Conservation (phyloP, 2,329 filamentous ascomycete genomes). For the Periconia macrospinosa region DNA sequence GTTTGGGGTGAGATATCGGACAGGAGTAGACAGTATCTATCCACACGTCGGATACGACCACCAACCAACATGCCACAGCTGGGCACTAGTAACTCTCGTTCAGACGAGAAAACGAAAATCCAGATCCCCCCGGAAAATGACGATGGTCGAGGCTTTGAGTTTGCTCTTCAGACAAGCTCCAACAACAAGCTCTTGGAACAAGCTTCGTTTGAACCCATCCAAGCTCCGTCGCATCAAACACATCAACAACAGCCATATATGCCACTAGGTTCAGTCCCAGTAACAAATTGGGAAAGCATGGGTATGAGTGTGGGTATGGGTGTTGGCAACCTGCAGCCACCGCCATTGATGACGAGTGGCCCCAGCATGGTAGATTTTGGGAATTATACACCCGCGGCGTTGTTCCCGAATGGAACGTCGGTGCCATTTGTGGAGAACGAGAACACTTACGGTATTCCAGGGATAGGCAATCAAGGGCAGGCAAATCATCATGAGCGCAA, state of each 20-base stretch:
- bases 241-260: slow-evolving; percentile 6
- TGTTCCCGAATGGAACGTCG: background rate
- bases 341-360: slow-evolving; percentile 6
- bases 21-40: slow-evolving; percentile 62
- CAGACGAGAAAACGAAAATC: slow-evolving; percentile 8
- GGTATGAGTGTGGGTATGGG: too few relatives aligned
- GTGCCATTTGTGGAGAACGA: background rate
- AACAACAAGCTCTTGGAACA: slow-evolving; percentile 7
- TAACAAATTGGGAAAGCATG: slow-evolving; percentile 28
- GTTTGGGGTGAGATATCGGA: slow-evolving; percentile 66
- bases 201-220: slow-evolving; percentile 3
- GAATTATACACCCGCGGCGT: background rate
- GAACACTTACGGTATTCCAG: slow-evolving; percentile 6
- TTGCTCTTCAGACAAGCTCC: slow-evolving; percentile 3
- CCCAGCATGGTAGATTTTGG: slow-evolving; percentile 6
- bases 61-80: slow-evolving; percentile 49
- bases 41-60: slow-evolving; percentile 60
- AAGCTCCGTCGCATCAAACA: slow-evolving; percentile 4
- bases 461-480: background rate
- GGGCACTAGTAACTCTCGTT: slow-evolving; percentile 37
- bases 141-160: slow-evolving; percentile 7
- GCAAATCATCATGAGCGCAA: slow-evolving; percentile 1
- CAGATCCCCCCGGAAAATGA: slow-evolving; percentile 7
- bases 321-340: background rate
- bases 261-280: slow-evolving; percentile 28